Evolutionary conservation across 345 rosid species (phyloP).

Genomic region (Linum usitatissimum): DNA sequence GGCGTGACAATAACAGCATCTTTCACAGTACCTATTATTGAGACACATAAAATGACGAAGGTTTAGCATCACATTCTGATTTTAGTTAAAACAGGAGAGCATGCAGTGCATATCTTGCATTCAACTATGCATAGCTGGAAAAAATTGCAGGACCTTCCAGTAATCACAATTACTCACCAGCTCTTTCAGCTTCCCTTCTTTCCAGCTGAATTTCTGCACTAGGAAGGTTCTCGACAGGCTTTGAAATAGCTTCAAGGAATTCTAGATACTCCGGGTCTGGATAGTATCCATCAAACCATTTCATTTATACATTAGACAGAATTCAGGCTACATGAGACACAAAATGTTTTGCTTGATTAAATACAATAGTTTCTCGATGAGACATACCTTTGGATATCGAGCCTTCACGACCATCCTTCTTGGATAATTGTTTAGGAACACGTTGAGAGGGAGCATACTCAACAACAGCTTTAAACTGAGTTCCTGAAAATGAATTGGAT

Average conservation of each 20-base stretch:
- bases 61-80: background rate
- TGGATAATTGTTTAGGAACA: conserved; percentile 45
- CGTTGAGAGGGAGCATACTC: conserved; percentile 72
- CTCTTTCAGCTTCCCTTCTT: conserved; percentile 56
- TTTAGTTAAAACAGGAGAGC: background rate
- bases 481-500: conserved; percentile 29
- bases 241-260: conserved; percentile 56
- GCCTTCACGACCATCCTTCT: conserved; percentile 66
- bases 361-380: background rate
- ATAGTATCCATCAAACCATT: conserved; percentile 19
- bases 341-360: background rate
- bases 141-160: too few species aligned
- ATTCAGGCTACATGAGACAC: conserved; percentile 6
- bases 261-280: conserved; percentile 72
- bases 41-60: background rate
- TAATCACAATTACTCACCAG: conserved; percentile 29
- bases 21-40: conserved; percentile 33
- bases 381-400: conserved; percentile 41
- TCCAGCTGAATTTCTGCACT: conserved; percentile 72
- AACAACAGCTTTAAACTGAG: conserved; percentile 50
- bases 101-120: background rate
- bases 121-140: background rate
- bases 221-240: conserved; percentile 70
- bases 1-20: conserved; percentile 45
- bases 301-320: conserved; percentile 12